Evolutionary conservation across 371 early-diverging fungal genomes (phyloP).

Genomic region (Rhizopus arrhizus): DNA sequence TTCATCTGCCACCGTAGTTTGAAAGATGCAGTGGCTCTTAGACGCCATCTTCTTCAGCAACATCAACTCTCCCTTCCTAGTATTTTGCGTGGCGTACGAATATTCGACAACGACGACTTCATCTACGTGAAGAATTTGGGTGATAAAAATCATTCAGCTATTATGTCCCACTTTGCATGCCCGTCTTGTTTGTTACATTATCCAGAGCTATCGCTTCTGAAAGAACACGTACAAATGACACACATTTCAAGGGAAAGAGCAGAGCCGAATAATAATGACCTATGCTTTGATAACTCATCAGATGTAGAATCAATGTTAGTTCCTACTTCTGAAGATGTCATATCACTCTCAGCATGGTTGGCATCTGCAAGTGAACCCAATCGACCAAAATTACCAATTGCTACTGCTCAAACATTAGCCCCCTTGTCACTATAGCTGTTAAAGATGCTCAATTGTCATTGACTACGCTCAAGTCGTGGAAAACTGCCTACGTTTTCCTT

Average conservation of each 20-base stretch:
- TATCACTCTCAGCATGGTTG: constrained; percentile 10
- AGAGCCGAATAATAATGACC: constrained; percentile 6
- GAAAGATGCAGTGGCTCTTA: constrained; percentile 8
- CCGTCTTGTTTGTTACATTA: constrained; percentile 12
- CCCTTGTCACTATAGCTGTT: constrained; percentile 9
- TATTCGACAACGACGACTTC: constrained; percentile 8
- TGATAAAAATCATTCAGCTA: constrained; percentile 11
- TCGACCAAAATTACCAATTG: constrained; percentile 11
- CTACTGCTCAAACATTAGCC: constrained; percentile 5
- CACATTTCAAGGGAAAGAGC: constrained; percentile 7
- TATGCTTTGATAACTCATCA: constrained; percentile 8
- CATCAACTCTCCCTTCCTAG: constrained; percentile 13
- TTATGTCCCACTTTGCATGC: constrained; percentile 8
- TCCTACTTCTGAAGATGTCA: constrained; percentile 9
- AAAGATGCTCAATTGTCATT: constrained; percentile 7
- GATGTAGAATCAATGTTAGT: constrained; percentile 11
- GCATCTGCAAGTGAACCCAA: constrained; percentile 6
- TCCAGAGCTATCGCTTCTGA: constrained; percentile 10
- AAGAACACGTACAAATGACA: constrained; percentile 11
- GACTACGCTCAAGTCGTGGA: constrained; percentile 6
- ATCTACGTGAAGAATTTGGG: constrained; percentile 12
- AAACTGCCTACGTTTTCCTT: constrained; percentile 7
- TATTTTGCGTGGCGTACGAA: constrained; percentile 8
- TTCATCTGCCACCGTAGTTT: constrained; percentile 7
- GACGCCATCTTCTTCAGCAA: constrained; percentile 4